Evolutionary conservation across 2,329 filamentous ascomycete genomes (phyloP).

Genomic region (Coniochaeta prunicola): DNA sequence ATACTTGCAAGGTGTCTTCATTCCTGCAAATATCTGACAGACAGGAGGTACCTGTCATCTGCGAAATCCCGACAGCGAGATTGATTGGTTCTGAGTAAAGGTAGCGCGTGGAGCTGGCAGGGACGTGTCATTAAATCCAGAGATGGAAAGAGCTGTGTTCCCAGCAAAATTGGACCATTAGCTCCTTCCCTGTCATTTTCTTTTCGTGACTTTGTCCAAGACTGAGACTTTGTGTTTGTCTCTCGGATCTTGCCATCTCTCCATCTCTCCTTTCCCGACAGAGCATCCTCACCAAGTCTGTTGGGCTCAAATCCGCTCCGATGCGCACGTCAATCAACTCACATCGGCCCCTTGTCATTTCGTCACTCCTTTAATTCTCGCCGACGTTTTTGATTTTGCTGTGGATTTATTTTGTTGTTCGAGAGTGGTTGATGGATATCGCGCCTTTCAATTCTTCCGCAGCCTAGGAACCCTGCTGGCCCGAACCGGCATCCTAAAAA

Average conservation of each 20-base stretch:
- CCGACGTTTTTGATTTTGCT: not conserved
- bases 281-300: not conserved
- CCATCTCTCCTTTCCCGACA: not conserved
- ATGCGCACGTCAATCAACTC: slow-evolving; percentile 2
- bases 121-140: not conserved
- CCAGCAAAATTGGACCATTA: not conserved
- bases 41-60: not conserved
- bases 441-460: slow-evolving; percentile 2
- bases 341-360: slow-evolving; percentile 3
- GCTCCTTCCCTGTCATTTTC: too few relatives aligned
- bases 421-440: not conserved
- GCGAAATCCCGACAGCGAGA: not conserved
- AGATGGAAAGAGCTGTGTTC: not conserved
- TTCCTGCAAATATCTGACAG: too few relatives aligned
- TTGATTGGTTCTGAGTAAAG: not conserved
- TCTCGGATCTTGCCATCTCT: not conserved
- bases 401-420: not conserved
- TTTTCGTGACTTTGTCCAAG: too few relatives aligned
- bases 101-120: not conserved
- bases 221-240: too few relatives aligned
- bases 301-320: not conserved
- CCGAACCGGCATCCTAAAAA: not conserved
- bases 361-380: slow-evolving; percentile 9
- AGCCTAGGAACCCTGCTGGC: slow-evolving; percentile 1
- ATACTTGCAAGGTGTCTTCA: not conserved